Conservation (phyloP, 2,329 filamentous ascomycete species). For the Zymoseptoria passerinii region DNA sequence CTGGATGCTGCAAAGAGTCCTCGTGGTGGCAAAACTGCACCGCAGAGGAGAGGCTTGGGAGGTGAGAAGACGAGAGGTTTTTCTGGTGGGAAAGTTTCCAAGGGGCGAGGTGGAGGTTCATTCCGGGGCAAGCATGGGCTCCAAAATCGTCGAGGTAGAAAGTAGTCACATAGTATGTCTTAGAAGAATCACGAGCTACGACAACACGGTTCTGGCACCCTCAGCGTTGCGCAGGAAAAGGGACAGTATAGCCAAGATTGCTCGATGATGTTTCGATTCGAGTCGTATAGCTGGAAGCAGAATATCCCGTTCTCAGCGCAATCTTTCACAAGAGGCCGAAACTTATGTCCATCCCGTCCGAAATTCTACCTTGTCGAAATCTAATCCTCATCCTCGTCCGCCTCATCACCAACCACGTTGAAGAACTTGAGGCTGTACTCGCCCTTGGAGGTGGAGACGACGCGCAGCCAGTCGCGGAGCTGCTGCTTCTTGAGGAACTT, state of each 20-base stretch:
- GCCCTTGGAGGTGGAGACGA: conserved; percentile 94
- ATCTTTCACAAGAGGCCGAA: background rate
- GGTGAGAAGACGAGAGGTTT: conserved; percentile 17
- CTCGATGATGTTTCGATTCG: conserved; percentile 5
- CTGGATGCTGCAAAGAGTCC: conserved; percentile 15
- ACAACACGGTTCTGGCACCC: background rate
- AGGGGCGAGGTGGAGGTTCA: conserved; percentile 14
- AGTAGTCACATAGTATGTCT: background rate
- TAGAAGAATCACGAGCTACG: background rate
- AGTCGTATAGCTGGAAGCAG: background rate
- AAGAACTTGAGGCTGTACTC: conserved; percentile 99
- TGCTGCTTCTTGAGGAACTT: conserved; percentile 99
- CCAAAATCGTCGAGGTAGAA: conserved; percentile 11
- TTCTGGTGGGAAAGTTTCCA: conserved; percentile 14
- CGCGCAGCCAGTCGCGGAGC: conserved; percentile 99
- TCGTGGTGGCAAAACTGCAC: conserved; percentile 15
- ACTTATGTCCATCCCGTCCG: background rate
- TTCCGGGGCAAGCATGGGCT: conserved; percentile 14
- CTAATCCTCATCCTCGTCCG: conserved; percentile 98
- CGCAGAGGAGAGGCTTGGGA: conserved; percentile 20
- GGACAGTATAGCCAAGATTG: background rate
- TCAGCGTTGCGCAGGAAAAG: background rate
- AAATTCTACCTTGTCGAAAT: background rate
- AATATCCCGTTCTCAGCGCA: background rate
- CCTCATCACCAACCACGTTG: conserved; percentile 99